phyloP scores from a whole-genome alignment of 495 filamentous ascomycete genomes.

The Xylaria cubensis region DNA sequence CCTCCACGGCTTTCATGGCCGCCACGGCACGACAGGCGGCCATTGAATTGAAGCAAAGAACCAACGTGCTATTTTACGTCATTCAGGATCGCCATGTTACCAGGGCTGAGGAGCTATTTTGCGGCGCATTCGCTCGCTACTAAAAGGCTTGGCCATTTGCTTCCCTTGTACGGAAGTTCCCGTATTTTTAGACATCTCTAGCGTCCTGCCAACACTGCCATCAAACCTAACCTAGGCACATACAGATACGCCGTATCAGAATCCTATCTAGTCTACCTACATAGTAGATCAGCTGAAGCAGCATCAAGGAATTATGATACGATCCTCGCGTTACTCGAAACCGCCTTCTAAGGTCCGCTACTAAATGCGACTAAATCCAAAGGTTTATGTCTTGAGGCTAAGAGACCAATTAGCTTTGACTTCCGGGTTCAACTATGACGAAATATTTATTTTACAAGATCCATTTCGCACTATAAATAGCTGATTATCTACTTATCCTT shows the following conservation, averaged over 20 bases:
- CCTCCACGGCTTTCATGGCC: not conserved
- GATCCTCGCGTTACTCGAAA: not conserved
- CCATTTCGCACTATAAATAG: not conserved
- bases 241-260: slow-evolving; percentile 11
- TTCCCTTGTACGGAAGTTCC: not conserved
- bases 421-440: not conserved
- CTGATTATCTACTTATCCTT: not conserved
- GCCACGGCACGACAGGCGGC: not conserved
- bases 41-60: not conserved
- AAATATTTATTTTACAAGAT: no score
- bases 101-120: slow-evolving; percentile 3
- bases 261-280: not conserved
- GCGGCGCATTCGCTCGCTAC: not conserved
- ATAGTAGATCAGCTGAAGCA: not conserved
- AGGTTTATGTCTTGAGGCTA: not conserved
- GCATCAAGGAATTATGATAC: not conserved
- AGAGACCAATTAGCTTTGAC: not conserved
- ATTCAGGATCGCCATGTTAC: not conserved
- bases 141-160: not conserved
- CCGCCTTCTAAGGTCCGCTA: not conserved
- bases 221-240: not conserved
- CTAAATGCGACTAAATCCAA: not conserved
- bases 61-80: slow-evolving; percentile 5
- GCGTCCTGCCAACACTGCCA: slow-evolving; percentile 8
- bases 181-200: not conserved